phyloP scores from a whole-genome alignment of 2,329 filamentous ascomycete genomes.

The Fonsecaea multimorphosa region DNA sequence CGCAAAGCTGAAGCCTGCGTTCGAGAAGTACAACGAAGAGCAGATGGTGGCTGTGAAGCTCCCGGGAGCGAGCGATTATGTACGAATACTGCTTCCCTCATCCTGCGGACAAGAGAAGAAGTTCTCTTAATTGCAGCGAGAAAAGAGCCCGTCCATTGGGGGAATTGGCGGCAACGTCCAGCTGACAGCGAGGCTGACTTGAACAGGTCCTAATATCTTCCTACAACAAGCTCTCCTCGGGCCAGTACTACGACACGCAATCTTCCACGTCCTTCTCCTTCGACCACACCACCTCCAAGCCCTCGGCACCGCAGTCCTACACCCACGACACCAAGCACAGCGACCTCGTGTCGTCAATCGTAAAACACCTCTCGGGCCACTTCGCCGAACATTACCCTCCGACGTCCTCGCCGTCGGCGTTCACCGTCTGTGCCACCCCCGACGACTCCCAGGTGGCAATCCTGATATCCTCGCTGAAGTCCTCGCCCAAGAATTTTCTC shows the following conservation, averaged over 20 bases:
- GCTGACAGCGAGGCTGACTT: not conserved
- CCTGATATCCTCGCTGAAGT: slow-evolving; percentile 91
- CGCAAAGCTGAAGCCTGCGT: slow-evolving; percentile 77
- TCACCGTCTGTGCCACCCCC: slow-evolving; percentile 62
- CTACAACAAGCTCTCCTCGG: slow-evolving; percentile 71
- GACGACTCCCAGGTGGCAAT: slow-evolving; percentile 75
- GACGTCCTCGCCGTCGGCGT: slow-evolving; percentile 75
- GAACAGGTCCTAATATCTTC: slow-evolving; percentile 77
- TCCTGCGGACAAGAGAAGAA: not conserved
- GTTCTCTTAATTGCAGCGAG: not conserved
- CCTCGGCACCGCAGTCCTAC: slow-evolving; percentile 80
- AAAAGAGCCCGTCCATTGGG: not conserved
- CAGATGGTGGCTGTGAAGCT: slow-evolving; percentile 90
- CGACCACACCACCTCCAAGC: slow-evolving; percentile 85
- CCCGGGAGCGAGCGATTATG: slow-evolving; percentile 80
- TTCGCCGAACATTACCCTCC: slow-evolving; percentile 87
- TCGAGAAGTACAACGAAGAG: slow-evolving; percentile 94
- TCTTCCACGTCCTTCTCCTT: slow-evolving; percentile 87
- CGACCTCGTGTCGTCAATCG: slow-evolving; percentile 76
- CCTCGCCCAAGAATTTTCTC: slow-evolving; percentile 98
- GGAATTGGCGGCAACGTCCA: not conserved
- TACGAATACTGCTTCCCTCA: slow-evolving; percentile 48
- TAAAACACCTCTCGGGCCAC: slow-evolving; percentile 77
- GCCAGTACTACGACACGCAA: slow-evolving; percentile 86
- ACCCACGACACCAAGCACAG: slow-evolving; percentile 75